Conservation (phyloP, 768 basidiomycete species). For the Leccinellum rugosiceps region DNA sequence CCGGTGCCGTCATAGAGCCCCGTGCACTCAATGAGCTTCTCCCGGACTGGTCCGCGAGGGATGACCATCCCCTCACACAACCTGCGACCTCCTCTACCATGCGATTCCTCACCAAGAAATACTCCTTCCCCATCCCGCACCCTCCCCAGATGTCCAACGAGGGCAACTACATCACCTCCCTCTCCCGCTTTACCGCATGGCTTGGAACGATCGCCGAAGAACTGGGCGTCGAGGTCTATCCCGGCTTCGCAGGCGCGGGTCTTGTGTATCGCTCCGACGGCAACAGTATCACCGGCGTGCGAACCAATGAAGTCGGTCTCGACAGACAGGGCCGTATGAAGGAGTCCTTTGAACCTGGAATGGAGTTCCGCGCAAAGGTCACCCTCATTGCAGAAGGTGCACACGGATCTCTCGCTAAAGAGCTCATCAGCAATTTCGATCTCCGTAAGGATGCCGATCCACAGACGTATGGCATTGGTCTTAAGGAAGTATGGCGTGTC, state of each 20-base stretch:
- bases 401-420: constrained; percentile 87
- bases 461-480: constrained; percentile 93
- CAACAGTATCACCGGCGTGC: constrained; percentile 53
- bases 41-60: constrained; percentile 71
- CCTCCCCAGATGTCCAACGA: constrained; percentile 97
- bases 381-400: constrained; percentile 94
- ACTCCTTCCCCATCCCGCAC: constrained; percentile 82
- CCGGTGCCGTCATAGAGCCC: constrained; percentile 94
- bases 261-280: constrained; percentile 64
- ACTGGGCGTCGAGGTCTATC: constrained; percentile 90
- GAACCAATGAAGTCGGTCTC: constrained; percentile 93
- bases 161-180: constrained; percentile 89
- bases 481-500: constrained; percentile 98
- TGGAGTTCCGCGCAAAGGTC: constrained; percentile 91
- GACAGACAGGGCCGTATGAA: constrained; percentile 75
- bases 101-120: constrained; percentile 74
- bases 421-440: constrained; percentile 68
- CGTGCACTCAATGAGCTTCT: constrained; percentile 87
- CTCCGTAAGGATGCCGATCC: constrained; percentile 66
- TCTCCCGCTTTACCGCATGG: constrained; percentile 89
- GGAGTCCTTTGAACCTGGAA: constrained; percentile 90
- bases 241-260: constrained; percentile 92
- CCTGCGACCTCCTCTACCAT: constrained; percentile 76
- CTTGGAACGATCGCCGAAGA: constrained; percentile 82
- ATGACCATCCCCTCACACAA: constrained; percentile 76